Conservation (phyloP, 2,329 filamentous ascomycete genomes). For the Cladophialophora bantiana region DNA sequence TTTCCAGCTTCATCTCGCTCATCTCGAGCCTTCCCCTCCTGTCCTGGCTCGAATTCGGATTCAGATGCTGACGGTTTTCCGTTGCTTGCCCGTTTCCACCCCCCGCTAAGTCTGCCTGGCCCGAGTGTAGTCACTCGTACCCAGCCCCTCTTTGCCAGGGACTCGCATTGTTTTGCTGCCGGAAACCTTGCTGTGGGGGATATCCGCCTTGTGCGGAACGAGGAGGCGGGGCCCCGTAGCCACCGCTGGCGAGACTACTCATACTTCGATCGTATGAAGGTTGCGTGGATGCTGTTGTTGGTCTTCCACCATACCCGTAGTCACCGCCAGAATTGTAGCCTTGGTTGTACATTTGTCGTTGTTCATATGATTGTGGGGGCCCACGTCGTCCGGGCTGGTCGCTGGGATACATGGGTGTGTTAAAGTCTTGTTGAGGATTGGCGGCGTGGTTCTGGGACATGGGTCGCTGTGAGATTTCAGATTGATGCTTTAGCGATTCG, state of each 20-base stretch:
- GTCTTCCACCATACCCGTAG: slow-evolving; percentile 36
- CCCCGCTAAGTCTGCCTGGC: slow-evolving; percentile 17
- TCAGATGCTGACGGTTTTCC: slow-evolving; percentile 11
- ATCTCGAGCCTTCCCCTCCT: slow-evolving; percentile 31
- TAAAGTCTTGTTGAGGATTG: slow-evolving; percentile 18
- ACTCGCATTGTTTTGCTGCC: slow-evolving; percentile 61
- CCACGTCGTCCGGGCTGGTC: slow-evolving; percentile 50
- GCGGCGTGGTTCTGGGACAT: slow-evolving; percentile 19
- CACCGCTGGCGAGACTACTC: slow-evolving; percentile 25
- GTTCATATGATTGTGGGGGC: slow-evolving; percentile 42
- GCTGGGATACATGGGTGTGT: slow-evolving; percentile 52
- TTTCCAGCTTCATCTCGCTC: slow-evolving; percentile 30
- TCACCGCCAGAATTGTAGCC: slow-evolving; percentile 35
- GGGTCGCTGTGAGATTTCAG: slow-evolving; percentile 28
- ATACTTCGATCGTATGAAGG: slow-evolving; percentile 45
- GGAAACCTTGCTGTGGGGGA: slow-evolving; percentile 46
- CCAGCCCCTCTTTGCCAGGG: slow-evolving; percentile 72
- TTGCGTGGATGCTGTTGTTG: slow-evolving; percentile 37
- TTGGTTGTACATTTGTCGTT: slow-evolving; percentile 40
- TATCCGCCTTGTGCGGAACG: slow-evolving; percentile 38
- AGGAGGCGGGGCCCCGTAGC: slow-evolving; percentile 36
- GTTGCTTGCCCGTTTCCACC: slow-evolving; percentile 8
- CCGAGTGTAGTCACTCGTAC: slow-evolving; percentile 62
- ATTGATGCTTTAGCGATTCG: slow-evolving; percentile 42
- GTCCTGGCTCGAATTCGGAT: slow-evolving; percentile 18